Evolutionary conservation across 257 asterid genomes (phyloP).

Genomic region (Avicennia marina): DNA sequence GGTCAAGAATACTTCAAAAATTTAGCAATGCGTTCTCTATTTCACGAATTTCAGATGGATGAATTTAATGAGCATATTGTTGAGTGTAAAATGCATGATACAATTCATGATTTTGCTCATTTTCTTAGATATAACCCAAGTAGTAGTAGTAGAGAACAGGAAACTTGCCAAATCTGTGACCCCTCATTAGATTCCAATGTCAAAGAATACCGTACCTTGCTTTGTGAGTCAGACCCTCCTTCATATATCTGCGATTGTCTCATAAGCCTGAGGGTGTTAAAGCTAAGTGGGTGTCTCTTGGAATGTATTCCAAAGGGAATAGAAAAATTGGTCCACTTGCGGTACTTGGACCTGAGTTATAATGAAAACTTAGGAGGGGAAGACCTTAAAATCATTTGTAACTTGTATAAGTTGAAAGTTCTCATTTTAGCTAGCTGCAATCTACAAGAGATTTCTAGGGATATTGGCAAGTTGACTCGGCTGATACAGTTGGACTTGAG

Average conservation of each 20-base stretch:
- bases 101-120: slow-evolving; percentile 19
- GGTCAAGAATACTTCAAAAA: slow-evolving; percentile 22
- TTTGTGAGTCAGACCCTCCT: not conserved
- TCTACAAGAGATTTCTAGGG: not conserved
- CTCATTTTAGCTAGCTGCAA: not conserved
- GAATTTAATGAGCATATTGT: not conserved
- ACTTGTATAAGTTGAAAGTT: not conserved
- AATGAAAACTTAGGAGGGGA: not conserved
- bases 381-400: not conserved
- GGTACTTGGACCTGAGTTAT: slow-evolving; percentile 13
- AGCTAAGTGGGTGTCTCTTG: not conserved
- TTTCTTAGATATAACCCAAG: not conserved
- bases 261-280: not conserved
- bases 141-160: not conserved
- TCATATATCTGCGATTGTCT: not conserved
- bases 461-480: no score
- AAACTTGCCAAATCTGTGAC: not conserved
- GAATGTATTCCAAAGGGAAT: slow-evolving; percentile 14
- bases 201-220: slow-evolving; percentile 5
- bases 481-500: not conserved
- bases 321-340: slow-evolving; percentile 20
- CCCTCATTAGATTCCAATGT: not conserved
- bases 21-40: slow-evolving; percentile 17
- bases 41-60: not conserved
- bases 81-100: slow-evolving; percentile 17